Conservation (phyloP, 2,329 filamentous ascomycete genomes). For the Grosmannia huntii region DNA sequence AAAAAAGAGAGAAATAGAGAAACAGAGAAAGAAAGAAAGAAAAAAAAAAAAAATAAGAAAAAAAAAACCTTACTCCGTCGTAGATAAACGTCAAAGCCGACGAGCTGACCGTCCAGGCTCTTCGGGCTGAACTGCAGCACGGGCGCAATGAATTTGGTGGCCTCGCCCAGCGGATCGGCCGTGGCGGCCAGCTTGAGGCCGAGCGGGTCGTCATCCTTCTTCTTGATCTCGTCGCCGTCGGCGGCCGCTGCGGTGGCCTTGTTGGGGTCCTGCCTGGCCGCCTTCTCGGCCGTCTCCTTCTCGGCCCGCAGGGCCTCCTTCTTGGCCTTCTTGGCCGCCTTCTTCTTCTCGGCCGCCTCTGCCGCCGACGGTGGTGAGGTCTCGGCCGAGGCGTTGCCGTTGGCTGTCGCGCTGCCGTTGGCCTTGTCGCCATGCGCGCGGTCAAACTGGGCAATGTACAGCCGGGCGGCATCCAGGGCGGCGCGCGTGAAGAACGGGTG, state of each 20-base stretch:
- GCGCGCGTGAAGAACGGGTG: constrained; percentile 87
- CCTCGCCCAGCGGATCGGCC: constrained; percentile 69
- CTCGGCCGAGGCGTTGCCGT: constrained; percentile 23
- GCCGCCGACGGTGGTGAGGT: constrained; percentile 23
- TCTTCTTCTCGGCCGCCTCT: constrained; percentile 64
- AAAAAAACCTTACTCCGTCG: constrained; percentile 54
- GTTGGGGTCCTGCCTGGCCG: constrained; percentile 71
- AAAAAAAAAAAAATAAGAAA: constrained; percentile 7
- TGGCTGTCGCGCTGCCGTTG: constrained; percentile 32
- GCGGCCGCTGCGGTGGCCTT: constrained; percentile 52
- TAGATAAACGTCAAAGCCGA: constrained; percentile 83
- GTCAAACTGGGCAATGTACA: constrained; percentile 72
- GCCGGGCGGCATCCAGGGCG: constrained; percentile 65
- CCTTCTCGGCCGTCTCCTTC: constrained; percentile 66
- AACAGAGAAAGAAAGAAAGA: not conserved
- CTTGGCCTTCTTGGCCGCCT: constrained; percentile 79
- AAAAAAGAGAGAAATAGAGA: not conserved
- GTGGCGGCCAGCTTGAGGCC: constrained; percentile 72
- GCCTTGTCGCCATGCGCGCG: constrained; percentile 31
- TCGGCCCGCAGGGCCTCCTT: constrained; percentile 54
- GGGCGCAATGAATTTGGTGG: constrained; percentile 72
- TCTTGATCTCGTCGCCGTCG: constrained; percentile 51
- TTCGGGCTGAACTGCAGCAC: constrained; percentile 73
- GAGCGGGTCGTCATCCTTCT: constrained; percentile 80
- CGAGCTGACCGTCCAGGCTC: constrained; percentile 68